These are phyloP conservation scores for Boletus rufocinnamomeus DNA, from an alignment of 768 basidiomycete species.

Conservation along the genomic window DNA sequence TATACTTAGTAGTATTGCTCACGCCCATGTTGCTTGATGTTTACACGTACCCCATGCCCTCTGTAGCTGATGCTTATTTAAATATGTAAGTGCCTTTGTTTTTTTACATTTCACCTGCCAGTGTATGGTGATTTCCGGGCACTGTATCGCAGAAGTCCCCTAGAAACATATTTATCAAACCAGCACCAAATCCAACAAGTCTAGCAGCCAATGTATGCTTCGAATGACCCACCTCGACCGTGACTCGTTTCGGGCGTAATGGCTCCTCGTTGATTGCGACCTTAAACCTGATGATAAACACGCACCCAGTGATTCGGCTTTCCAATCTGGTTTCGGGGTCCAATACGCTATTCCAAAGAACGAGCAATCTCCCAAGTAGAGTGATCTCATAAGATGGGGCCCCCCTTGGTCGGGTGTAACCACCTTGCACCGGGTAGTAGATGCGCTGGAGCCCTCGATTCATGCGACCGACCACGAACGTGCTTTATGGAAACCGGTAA, in stretches of 20 bases:
- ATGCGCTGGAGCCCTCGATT: background rate
- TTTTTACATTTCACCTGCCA: background rate
- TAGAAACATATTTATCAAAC: background rate
- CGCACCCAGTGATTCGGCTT: constrained; percentile 6
- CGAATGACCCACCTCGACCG: background rate
- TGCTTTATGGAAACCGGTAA: constrained; percentile 13
- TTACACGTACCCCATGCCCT: background rate
- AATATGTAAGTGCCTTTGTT: background rate
- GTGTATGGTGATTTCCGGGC: background rate
- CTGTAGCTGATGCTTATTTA: background rate
- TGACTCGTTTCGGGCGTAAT: background rate
- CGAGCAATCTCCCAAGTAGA: background rate
- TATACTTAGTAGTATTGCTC: background rate
- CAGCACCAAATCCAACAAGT: background rate
- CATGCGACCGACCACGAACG: constrained; percentile 29
- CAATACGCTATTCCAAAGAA: too few relatives aligned
- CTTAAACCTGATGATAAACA: constrained; percentile 18
- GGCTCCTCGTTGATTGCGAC: background rate
- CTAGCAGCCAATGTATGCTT: background rate
- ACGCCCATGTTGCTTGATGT: background rate
- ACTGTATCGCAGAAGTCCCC: background rate
- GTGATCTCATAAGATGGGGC: background rate
- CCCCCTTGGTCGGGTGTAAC: background rate
- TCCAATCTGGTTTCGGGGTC: background rate
- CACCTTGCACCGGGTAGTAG: background rate